phyloP scores from a whole-genome alignment of 2,329 filamentous ascomycete genomes.

The Aspergillus flavus region DNA sequence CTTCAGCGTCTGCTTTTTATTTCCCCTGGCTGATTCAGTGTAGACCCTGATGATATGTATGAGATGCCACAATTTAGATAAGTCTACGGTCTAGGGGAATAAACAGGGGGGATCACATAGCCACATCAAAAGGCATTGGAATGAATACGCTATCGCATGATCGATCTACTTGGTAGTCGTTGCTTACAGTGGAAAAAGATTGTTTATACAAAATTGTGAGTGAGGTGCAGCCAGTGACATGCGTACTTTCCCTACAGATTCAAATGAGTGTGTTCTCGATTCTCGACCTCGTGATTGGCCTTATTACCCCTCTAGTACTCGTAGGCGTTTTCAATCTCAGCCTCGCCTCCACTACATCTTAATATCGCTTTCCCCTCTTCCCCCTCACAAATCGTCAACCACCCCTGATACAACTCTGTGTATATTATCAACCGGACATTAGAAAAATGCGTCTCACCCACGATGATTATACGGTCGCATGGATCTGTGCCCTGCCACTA shows the following conservation, averaged over 20 bases:
- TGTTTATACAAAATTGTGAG: neutral
- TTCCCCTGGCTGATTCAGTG: neutral
- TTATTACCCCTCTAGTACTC: neutral
- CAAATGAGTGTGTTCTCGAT: neutral
- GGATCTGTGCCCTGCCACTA: slow-evolving; percentile 2
- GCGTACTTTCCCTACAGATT: neutral
- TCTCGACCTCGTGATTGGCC: neutral
- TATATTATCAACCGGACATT: neutral
- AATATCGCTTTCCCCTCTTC: neutral
- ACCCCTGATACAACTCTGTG: neutral
- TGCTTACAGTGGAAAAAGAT: neutral
- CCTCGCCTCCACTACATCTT: neutral
- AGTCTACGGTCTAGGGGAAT: neutral
- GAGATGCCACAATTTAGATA: slow-evolving; percentile 33
- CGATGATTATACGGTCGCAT: slow-evolving; percentile 30
- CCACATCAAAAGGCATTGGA: neutral
- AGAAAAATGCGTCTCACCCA: neutral
- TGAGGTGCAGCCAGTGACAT: no score
- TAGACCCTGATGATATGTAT: slow-evolving; percentile 58
- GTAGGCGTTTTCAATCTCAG: neutral
- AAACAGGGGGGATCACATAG: neutral
- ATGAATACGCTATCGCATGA: neutral
- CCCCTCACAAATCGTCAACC: neutral
- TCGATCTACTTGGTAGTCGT: neutral
- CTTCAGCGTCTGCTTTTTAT: neutral